A percentile compares a stretch with the other conserved stretches of the same genome.
These are phyloP conservation scores for Orbilia ellipsospora DNA, from an alignment of 2,329 filamentous ascomycete genomes.

Conservation along the genomic window DNA sequence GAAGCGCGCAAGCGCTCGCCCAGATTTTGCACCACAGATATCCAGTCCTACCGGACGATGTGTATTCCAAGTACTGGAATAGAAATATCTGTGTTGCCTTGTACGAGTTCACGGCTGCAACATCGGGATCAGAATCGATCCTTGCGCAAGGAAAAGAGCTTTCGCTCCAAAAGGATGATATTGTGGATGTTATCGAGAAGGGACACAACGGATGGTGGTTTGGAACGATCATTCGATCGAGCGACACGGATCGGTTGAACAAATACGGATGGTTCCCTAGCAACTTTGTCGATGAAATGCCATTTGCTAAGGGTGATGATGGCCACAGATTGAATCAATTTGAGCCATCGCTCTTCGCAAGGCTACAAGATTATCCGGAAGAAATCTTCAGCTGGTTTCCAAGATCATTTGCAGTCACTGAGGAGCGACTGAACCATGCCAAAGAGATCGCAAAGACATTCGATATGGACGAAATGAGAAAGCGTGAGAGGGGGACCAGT, in stretches of 20 bases:
- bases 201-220: constrained; percentile 54
- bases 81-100: constrained; percentile 42
- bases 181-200: constrained; percentile 50
- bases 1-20: constrained; percentile 57
- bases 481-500: constrained; percentile 7
- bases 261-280: constrained; percentile 52
- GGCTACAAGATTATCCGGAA: constrained; percentile 43
- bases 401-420: constrained; percentile 37
- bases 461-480: constrained; percentile 34
- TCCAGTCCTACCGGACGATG: constrained; percentile 44
- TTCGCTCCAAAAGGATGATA: constrained; percentile 26
- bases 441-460: constrained; percentile 22
- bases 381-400: constrained; percentile 51
- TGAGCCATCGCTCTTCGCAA: constrained; percentile 39
- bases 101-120: constrained; percentile 28
- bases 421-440: constrained; percentile 35
- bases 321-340: constrained; percentile 20
- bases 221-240: constrained; percentile 35
- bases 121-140: background rate
- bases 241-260: constrained; percentile 38
- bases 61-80: constrained; percentile 50
- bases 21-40: constrained; percentile 55
- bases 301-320: constrained; percentile 16
- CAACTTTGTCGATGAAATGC: constrained; percentile 48
- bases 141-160: constrained; percentile 19